These are phyloP conservation scores for Zymoseptoria brevis DNA, from an alignment of 2,329 filamentous ascomycete species.

Conservation along the genomic window DNA sequence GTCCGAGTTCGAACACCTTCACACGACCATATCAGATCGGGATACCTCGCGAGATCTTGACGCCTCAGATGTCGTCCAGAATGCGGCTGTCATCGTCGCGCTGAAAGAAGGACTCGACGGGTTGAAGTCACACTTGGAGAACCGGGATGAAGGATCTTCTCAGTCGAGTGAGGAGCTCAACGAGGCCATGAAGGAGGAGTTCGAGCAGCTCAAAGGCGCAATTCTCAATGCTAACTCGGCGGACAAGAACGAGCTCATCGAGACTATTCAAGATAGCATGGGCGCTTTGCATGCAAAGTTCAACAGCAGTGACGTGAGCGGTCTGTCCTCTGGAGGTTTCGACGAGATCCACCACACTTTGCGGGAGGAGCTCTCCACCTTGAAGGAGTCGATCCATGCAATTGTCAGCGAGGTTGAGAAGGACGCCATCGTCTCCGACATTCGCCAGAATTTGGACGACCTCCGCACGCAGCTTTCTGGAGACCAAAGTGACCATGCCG, in stretches of 20 bases:
- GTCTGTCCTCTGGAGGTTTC: slow-evolving; percentile 28
- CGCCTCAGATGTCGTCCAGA: slow-evolving; percentile 16
- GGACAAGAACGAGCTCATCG: slow-evolving; percentile 55
- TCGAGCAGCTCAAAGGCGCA: slow-evolving; percentile 71
- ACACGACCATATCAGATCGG: slow-evolving; percentile 45
- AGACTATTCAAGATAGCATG: slow-evolving; percentile 48
- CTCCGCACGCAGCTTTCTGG: slow-evolving; percentile 32
- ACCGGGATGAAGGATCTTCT: slow-evolving; percentile 23
- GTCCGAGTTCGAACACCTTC: slow-evolving; percentile 54
- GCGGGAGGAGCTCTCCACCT: slow-evolving; percentile 53
- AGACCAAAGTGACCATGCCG: slow-evolving; percentile 35
- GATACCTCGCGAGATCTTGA: slow-evolving; percentile 27
- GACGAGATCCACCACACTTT: slow-evolving; percentile 43
- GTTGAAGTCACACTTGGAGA: slow-evolving; percentile 21
- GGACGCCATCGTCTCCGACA: slow-evolving; percentile 59
- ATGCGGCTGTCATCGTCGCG: slow-evolving; percentile 25
- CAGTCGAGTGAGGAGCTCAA: slow-evolving; percentile 41
- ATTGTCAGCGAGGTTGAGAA: slow-evolving; percentile 43
- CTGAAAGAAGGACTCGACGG: slow-evolving; percentile 28
- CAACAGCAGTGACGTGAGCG: slow-evolving; percentile 29
- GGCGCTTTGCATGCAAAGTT: slow-evolving; percentile 42
- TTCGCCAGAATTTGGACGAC: slow-evolving; percentile 44
- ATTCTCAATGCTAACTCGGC: slow-evolving; percentile 55
- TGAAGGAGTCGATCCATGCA: slow-evolving; percentile 50
- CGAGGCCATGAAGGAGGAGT: slow-evolving; percentile 70